Evolutionary conservation across 148 eudicot genomes (phyloP).

Genomic region (Bassia scoparia): DNA sequence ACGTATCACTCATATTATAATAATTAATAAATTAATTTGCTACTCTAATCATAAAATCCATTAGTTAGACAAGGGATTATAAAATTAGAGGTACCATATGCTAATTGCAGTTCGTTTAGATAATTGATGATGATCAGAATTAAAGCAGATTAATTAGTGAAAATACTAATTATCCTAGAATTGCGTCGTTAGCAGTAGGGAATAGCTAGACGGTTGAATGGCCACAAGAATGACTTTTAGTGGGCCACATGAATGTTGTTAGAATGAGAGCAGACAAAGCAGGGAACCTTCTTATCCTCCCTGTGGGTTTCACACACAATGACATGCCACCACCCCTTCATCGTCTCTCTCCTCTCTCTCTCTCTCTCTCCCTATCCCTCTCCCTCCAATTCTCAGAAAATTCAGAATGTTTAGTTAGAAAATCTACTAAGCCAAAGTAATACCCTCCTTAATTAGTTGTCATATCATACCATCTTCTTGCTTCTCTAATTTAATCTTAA

Average conservation of each 20-base stretch:
- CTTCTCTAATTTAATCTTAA: too few species aligned
- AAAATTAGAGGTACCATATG: neutral
- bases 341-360: too few species aligned
- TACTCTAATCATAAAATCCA: too few species aligned
- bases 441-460: too few species aligned
- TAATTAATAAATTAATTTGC: too few species aligned
- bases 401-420: too few species aligned
- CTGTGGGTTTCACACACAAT: slow-evolving; percentile 36
- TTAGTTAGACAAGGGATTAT: too few species aligned
- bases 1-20: too few species aligned
- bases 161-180: slow-evolving; percentile 19
- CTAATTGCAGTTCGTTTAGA: slow-evolving; percentile 15
- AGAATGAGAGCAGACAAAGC: slow-evolving; percentile 36
- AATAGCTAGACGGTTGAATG: slow-evolving; percentile 13
- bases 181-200: slow-evolving; percentile 16
- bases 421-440: too few species aligned
- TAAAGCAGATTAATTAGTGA: slow-evolving; percentile 1
- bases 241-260: slow-evolving; percentile 21
- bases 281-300: slow-evolving; percentile 39
- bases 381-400: too few species aligned
- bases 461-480: too few species aligned
- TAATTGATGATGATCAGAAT: slow-evolving; percentile 14
- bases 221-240: slow-evolving; percentile 17
- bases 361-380: too few species aligned
- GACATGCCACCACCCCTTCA: neutral